Evolutionary conservation across 2,329 filamentous ascomycete species (phyloP), one percentile per base, ranked within the genome.

Genomic region (Aspergillus candidus): DNA sequence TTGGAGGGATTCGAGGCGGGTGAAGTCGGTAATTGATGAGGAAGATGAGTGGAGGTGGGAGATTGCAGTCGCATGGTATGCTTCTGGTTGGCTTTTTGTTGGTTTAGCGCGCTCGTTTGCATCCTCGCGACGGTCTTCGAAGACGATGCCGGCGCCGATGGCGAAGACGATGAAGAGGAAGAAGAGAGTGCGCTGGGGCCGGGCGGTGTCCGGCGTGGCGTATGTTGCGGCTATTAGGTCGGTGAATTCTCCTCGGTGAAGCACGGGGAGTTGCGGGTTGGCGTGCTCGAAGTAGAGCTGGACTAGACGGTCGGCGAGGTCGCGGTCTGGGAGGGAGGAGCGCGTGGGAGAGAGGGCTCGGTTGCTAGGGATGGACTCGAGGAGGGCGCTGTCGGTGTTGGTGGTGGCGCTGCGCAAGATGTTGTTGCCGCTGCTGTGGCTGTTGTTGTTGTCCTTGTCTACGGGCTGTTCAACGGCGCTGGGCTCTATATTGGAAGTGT

Each of bases 201-300:
- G 22, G 8, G 22, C 22, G 22, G 22, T 27, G 22, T 27, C 22
- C 7, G 13, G 37, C 27, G 8, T 30, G 12, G n/a, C n/a, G 37
- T 39, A 39, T 10, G 37, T 32, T 6, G 12, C 27, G 2, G 30
- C 22, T 27, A 39, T 5, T 12, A 39, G 17, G n/a, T 39, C 13
- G 13, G 17, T 11, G 13, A 39, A 10, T 11, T 39, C 22, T 4
- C 27, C 37, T 6, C 32, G 30, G 13, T 32, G 37, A 2, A 39
- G 37, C 2, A 22, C 37, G 7, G 37, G 37, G n/a, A 39, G 27
- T 32, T 39, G 37, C 11, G 37, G 37, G 13, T 39, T 31, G 13
- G 37, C 37, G 12, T 39, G 37, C 17, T 39, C 37, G 27, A 39
- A 39, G 17, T 39, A 39, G 12, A 39, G 32, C 13, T 39, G 30